Base-by-base conservation (phyloP, 2,329 filamentous ascomycete genomes). In the Verticillium nubilum region DNA sequence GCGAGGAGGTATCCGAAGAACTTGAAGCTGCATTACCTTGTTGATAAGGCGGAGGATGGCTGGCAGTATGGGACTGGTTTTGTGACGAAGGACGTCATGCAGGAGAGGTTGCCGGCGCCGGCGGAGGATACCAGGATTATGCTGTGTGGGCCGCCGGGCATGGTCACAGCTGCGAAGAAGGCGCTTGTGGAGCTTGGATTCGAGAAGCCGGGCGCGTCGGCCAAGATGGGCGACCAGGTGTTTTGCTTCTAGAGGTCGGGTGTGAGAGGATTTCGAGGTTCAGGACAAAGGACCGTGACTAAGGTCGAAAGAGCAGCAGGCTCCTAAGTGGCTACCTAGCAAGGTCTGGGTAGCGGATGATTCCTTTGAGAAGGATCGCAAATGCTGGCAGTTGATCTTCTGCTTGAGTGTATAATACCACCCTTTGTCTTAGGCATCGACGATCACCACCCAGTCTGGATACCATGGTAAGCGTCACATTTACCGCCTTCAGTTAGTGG, bases 81-180 rank as follows among this genome's bases (percentile, higher is more conserved):
- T 59, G 78, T 87, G 1, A 85, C 77, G 0, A 73, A 74, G 52
- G 76, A 81, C 0, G 66, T 85, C 35, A 78, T 87, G 65, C 66
- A 58, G 56, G 73, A 82, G 60, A 73, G 67, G 33, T 72, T 88
- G 54, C 83, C 84, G 1, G 63, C 65, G 0, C 70, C 83, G 0
- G 72, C 70, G 0, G 52, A 66, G 0, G 79, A 82, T 15, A 75
- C 76, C 2, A 86, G 84, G 67, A 67, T 85, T 7, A 73, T 86
- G 73, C 70, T 87, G 1, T 88, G 85, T 64, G 86, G 86, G 0
- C 85, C 86, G 0, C 85, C 85, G 0, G 80, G 78, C 0, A 84
- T 88, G 83, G 72, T 87, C 2, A 79, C 79, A 52, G 83, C 81
- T 0, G 76, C 78, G 15, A 87, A 85, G 73, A 81, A 78, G 65